Evolutionary conservation across 805 yeast species (phyloP).

Genomic region (Ogataea trehalophila): DNA sequence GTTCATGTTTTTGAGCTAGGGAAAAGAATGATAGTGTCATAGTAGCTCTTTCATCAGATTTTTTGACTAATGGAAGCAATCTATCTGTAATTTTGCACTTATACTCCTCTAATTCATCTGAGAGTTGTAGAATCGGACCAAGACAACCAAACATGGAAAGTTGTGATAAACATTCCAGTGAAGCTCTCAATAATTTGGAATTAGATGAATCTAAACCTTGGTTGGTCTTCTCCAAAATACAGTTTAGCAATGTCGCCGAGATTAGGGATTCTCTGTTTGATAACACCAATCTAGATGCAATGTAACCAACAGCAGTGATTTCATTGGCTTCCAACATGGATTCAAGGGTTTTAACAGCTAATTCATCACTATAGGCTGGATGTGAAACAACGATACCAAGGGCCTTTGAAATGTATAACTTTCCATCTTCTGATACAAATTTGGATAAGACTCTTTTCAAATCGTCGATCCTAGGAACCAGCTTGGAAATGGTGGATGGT

Average conservation of each 20-base stretch:
- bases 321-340: conserved; percentile 7
- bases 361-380: conserved; percentile 19
- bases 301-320: conserved; percentile 36
- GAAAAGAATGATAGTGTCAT: conserved; percentile 53
- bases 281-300: conserved; percentile 42
- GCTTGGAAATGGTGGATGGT: conserved; percentile 10
- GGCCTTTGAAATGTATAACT: conserved; percentile 18
- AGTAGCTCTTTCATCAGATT: conserved; percentile 55
- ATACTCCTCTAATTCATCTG: conserved; percentile 18
- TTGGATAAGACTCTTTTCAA: conserved; percentile 13
- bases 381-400: conserved; percentile 35
- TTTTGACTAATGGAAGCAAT: conserved; percentile 40
- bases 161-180: conserved; percentile 39
- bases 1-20: conserved; percentile 24
- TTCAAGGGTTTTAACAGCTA: conserved; percentile 5
- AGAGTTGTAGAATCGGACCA: conserved; percentile 29
- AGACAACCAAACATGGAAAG: conserved; percentile 42
- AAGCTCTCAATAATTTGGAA: conserved; percentile 19
- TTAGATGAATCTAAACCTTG: conserved; percentile 17
- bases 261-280: conserved; percentile 26
- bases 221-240: conserved; percentile 18
- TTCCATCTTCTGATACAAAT: conserved; percentile 22
- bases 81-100: conserved; percentile 24
- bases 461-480: conserved; percentile 9
- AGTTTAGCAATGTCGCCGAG: conserved; percentile 5